These are phyloP conservation scores for Phialocephala sp. DNA, from an alignment of 2,329 filamentous ascomycete genomes.

Conservation along the genomic window DNA sequence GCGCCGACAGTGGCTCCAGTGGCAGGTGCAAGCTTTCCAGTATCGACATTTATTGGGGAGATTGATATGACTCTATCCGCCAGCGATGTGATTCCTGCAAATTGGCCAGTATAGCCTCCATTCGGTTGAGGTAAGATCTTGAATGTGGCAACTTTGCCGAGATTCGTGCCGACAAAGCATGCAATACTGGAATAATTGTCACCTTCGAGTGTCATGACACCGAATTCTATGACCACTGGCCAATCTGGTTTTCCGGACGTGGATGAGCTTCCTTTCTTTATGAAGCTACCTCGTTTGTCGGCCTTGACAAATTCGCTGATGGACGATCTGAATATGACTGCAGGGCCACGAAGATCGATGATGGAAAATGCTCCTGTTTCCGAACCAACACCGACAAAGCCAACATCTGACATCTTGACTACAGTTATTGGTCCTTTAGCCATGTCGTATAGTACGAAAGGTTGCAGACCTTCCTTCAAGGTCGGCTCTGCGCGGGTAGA, in stretches of 20 bases:
- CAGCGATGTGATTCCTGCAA: conserved; percentile 70
- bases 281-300: conserved; percentile 78
- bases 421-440: conserved; percentile 81
- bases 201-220: conserved; percentile 90
- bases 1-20: conserved; percentile 77
- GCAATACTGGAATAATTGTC: conserved; percentile 95
- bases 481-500: conserved; percentile 71
- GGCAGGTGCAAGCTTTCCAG: conserved; percentile 76
- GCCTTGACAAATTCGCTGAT: conserved; percentile 75
- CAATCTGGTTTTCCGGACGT: conserved; percentile 65
- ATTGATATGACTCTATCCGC: conserved; percentile 77
- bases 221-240: conserved; percentile 85
- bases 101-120: conserved; percentile 73
- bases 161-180: conserved; percentile 87
- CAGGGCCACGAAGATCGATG: conserved; percentile 86
- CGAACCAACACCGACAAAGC: conserved; percentile 87
- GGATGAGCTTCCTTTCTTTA: conserved; percentile 59
- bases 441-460: conserved; percentile 81
- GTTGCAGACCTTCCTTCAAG: conserved; percentile 81
- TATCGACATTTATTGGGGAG: conserved; percentile 78
- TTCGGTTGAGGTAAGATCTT: conserved; percentile 79
- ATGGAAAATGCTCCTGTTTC: conserved; percentile 81
- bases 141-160: conserved; percentile 85
- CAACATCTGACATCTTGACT: conserved; percentile 85
- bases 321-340: conserved; percentile 78